These are phyloP conservation scores for Cladosporium sp. DNA, from an alignment of 2,329 filamentous ascomycete species.

Conservation along the genomic window DNA sequence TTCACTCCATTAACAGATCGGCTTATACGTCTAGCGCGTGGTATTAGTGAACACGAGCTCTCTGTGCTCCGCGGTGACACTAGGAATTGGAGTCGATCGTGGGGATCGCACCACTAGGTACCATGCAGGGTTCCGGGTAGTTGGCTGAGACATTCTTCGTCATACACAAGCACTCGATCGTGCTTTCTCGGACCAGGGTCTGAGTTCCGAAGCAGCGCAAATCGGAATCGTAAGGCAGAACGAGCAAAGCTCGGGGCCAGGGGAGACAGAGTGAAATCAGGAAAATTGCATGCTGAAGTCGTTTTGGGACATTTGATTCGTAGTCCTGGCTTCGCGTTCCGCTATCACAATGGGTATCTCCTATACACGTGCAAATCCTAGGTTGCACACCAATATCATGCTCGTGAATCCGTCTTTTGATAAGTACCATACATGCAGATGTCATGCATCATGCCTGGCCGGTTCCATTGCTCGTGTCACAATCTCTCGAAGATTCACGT, in stretches of 20 bases:
- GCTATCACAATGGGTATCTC: neutral
- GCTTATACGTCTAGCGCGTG: neutral
- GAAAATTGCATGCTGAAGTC: no score
- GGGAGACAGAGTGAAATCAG: no score
- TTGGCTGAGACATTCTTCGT: constrained; percentile 3
- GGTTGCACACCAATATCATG: neutral
- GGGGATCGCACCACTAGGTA: neutral
- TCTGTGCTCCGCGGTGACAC: neutral
- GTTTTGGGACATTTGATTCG: no score
- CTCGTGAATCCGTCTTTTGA: neutral
- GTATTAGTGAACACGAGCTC: neutral
- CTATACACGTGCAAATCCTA: neutral
- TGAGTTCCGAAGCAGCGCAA: no score
- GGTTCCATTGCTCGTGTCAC: constrained; percentile 9
- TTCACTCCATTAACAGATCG: neutral
- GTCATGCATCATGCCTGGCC: neutral
- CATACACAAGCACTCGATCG: neutral
- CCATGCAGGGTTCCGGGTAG: neutral
- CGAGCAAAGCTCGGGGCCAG: no score
- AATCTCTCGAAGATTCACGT: constrained; percentile 38
- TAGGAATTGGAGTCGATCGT: neutral
- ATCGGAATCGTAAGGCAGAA: no score
- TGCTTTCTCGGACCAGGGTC: neutral
- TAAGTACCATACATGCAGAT: no score
- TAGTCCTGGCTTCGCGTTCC: no score